phyloP scores from a whole-genome alignment of 805 yeast genomes.

The Lachancea mirantina region DNA sequence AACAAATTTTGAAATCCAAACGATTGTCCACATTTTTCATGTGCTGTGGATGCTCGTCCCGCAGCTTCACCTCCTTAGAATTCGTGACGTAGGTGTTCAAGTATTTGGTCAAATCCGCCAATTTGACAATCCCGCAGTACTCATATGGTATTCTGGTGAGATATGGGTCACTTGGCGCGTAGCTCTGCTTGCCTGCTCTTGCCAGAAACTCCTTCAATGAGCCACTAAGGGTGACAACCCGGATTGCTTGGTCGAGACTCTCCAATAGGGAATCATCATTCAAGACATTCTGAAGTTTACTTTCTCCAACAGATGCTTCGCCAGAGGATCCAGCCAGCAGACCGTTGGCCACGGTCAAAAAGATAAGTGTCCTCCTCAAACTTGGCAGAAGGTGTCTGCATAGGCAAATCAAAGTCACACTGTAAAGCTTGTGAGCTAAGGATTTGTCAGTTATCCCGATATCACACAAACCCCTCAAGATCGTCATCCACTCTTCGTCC shows the following conservation, averaged over 20 bases:
- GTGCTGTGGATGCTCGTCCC: constrained; percentile 26
- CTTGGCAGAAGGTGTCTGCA: constrained; percentile 22
- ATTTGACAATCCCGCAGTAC: constrained; percentile 48
- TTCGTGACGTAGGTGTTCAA: constrained; percentile 35
- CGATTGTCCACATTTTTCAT: constrained; percentile 28
- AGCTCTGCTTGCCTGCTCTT: neutral
- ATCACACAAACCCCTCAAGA: constrained; percentile 11
- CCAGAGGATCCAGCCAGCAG: no score
- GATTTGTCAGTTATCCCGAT: constrained; percentile 10
- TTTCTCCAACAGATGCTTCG: no score
- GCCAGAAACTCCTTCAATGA: constrained; percentile 11
- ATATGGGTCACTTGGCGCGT: constrained; percentile 10
- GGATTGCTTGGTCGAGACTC: constrained; percentile 13
- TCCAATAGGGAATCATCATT: no score
- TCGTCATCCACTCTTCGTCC: constrained; percentile 2
- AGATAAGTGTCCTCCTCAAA: constrained; percentile 27
- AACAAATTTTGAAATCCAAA: constrained; percentile 39
- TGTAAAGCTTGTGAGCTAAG: constrained; percentile 11
- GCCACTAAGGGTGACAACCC: constrained; percentile 12
- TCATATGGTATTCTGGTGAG: constrained; percentile 29
- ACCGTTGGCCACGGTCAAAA: constrained; percentile 28
- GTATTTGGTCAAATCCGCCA: constrained; percentile 46
- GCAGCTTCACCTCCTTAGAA: constrained; percentile 22
- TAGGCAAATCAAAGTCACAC: constrained; percentile 15
- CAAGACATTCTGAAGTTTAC: no score